These are phyloP conservation scores for Microthlaspi erraticum DNA, from an alignment of 345 rosid genomes.

Conservation along the genomic window DNA sequence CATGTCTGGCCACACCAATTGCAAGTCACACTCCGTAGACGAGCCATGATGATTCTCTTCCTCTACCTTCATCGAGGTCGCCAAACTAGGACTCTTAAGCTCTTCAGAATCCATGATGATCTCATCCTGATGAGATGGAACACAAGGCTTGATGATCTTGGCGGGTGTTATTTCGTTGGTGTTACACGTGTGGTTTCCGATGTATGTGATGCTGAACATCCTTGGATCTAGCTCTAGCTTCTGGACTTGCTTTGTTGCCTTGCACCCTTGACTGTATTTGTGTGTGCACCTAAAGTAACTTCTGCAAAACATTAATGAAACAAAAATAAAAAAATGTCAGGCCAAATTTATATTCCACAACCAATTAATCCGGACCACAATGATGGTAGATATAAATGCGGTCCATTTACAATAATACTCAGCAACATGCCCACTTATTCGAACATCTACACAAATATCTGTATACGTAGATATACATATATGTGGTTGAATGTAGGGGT, in stretches of 20 bases:
- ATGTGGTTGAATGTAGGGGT: background rate
- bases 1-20: conserved; percentile 37
- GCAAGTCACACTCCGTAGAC: conserved; percentile 31
- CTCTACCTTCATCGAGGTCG: conserved; percentile 35
- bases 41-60: conserved; percentile 34
- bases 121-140: conserved; percentile 30
- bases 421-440: conserved; percentile 29
- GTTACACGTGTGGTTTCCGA: conserved; percentile 70
- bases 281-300: conserved; percentile 84
- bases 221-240: conserved; percentile 54
- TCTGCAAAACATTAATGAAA: conserved; percentile 50
- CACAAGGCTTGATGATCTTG: conserved; percentile 19
- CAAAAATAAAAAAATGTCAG: background rate
- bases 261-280: conserved; percentile 71
- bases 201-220: conserved; percentile 57
- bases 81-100: conserved; percentile 34
- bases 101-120: conserved; percentile 37
- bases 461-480: background rate
- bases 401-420: conserved; percentile 14
- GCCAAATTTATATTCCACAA: conserved; percentile 21
- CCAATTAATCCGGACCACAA: conserved; percentile 11
- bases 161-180: conserved; percentile 34
- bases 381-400: conserved; percentile 31
- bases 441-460: background rate
- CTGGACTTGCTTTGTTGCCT: conserved; percentile 87